Base-by-base conservation (phyloP, 2,329 filamentous ascomycete species). In the Immersiporthe knoxdaviesiana region DNA sequence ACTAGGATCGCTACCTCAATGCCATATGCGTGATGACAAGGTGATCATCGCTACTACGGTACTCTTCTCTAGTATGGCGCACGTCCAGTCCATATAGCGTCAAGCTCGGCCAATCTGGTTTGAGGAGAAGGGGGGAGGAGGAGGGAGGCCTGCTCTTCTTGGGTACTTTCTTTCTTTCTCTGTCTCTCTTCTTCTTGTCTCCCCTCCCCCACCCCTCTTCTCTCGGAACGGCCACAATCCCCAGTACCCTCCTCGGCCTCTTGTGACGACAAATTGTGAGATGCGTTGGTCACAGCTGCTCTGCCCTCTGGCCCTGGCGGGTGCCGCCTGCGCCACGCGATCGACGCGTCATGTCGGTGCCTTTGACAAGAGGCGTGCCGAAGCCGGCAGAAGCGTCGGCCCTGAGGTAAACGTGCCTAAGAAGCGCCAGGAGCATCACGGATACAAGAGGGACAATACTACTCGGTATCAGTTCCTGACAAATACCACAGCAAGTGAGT, bases 401-500 rank as follows among this genome's bases (percentile, higher is more conserved):
- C 30, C 64, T 30, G 37, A 12, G 12, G 50, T 44, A 10, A 58
- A 70, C 1, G 52, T 32, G 50, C 66, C 50, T 37, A 39, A 62
- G 61, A 65, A 37, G 39, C 41, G 60, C 32, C 58, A 50, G 41
- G 63, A 68, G 54, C 66, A 61, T 59, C 58, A 66, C 35, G 56
- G 56, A 54, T 50, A 54, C 69, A 69, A 71, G 67, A 60, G 69
- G 39, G 65, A 60, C 52, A 64, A 68, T 54, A 67, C 63, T 39
- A 60, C 67, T 10, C 37, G 32, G 54, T 66, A 61, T 39, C 60
- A 69, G 24, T 72, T 71, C 58, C 69, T 72, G 61, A 72, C 65
- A 18, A 71, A 68, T 21, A 44, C 70, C 5, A 72, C 70, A 12
- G 35, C 68, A 63, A 70, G 70, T 72, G 61, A 50, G 70, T 56